These are phyloP conservation scores for Lactarius quietus DNA, from an alignment of 768 basidiomycete genomes.

Conservation along the genomic window DNA sequence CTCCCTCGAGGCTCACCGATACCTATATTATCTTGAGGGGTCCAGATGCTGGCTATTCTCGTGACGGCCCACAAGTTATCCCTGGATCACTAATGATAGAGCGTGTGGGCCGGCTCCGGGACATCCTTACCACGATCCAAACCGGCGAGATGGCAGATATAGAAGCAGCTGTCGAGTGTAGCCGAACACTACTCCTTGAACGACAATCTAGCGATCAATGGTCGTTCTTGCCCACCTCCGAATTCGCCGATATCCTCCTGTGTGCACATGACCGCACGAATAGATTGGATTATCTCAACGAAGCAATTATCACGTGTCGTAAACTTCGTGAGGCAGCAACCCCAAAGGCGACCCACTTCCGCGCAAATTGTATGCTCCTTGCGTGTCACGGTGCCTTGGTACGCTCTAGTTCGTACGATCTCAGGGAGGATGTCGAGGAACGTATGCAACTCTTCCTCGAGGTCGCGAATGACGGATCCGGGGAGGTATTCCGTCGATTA, in stretches of 20 bases:
- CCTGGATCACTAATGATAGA: too few relatives aligned
- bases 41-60: too few relatives aligned
- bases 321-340: background rate
- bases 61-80: too few relatives aligned
- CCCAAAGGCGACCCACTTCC: background rate
- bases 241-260: background rate
- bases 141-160: too few relatives aligned
- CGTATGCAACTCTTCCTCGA: background rate
- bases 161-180: background rate
- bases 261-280: background rate
- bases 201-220: background rate
- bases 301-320: background rate
- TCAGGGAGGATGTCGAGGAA: too few relatives aligned
- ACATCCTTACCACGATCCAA: too few relatives aligned
- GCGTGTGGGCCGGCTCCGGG: too few relatives aligned
- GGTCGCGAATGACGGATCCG: background rate
- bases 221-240: background rate
- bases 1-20: too few relatives aligned
- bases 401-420: too few relatives aligned
- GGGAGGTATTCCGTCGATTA: background rate
- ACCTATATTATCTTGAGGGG: too few relatives aligned
- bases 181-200: background rate
- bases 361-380: background rate
- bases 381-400: background rate
- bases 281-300: background rate